A percentile compares a stretch with the other conserved stretches of the same genome.
Evolutionary conservation across 768 basidiomycete species (phyloP).

Genomic region (Lactarius hengduanensis): DNA sequence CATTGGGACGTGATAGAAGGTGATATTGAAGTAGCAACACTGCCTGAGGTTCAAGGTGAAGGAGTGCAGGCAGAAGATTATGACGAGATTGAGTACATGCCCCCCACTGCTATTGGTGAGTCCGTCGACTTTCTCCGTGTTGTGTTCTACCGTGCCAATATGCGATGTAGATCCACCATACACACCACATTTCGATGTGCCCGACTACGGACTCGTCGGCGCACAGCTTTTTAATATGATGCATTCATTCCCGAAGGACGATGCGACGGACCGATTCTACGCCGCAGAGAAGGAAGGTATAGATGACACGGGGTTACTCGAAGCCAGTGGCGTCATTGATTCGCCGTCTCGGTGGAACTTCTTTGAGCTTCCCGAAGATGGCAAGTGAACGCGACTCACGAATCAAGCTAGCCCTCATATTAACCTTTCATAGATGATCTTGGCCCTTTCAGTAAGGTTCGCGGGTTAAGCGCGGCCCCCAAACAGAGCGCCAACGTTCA

Average conservation of each 20-base stretch:
- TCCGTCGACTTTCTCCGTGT: conserved; percentile 5
- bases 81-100: conserved; percentile 56
- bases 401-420: background rate
- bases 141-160: background rate
- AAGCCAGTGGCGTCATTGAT: conserved; percentile 19
- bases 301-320: conserved; percentile 16
- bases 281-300: conserved; percentile 24
- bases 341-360: conserved; percentile 21
- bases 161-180: conserved; percentile 40
- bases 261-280: conserved; percentile 34
- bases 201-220: conserved; percentile 47
- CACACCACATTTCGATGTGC: conserved; percentile 49
- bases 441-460: conserved; percentile 6
- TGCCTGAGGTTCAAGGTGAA: conserved; percentile 30
- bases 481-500: conserved; percentile 1
- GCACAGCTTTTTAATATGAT: conserved; percentile 38
- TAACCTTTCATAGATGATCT: conserved; percentile 8
- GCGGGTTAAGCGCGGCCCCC: background rate
- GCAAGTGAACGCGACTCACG: conserved; percentile 11
- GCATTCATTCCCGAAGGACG: conserved; percentile 39
- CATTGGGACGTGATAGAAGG: conserved; percentile 77
- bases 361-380: conserved; percentile 19
- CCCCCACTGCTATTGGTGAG: conserved; percentile 51
- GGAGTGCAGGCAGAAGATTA: conserved; percentile 35
- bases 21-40: conserved; percentile 37